phyloP scores from a whole-genome alignment of 2,329 filamentous ascomycete genomes.

The Penicillium sp. region DNA sequence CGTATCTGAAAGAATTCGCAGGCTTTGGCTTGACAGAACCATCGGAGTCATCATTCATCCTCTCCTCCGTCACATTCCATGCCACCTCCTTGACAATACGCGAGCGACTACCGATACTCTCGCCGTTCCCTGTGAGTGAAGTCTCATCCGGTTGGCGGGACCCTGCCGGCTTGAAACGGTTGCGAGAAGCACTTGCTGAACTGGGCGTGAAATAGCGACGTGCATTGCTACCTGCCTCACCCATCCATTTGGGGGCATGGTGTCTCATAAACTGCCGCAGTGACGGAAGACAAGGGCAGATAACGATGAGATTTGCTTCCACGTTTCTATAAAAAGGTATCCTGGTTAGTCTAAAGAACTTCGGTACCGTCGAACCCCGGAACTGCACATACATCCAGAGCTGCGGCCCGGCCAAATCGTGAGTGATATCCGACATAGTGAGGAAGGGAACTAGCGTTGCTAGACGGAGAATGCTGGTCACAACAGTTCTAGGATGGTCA shows the following conservation, averaged over 20 bases:
- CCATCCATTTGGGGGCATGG: constrained; percentile 20
- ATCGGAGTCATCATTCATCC: background rate
- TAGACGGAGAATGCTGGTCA: constrained; percentile 22
- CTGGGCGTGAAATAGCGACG: constrained; percentile 12
- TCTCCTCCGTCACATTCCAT: constrained; percentile 19
- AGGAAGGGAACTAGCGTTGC: constrained; percentile 16
- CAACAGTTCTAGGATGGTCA: constrained; percentile 15
- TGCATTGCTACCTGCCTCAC: constrained; percentile 13
- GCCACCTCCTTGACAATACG: constrained; percentile 21
- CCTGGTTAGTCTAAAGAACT: background rate
- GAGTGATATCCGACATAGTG: constrained; percentile 10
- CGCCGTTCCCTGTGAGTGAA: constrained; percentile 17
- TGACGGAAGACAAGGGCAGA: constrained; percentile 25
- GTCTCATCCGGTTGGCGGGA: constrained; percentile 17
- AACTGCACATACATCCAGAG: constrained; percentile 16
- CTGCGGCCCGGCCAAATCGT: constrained; percentile 12
- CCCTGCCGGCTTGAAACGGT: constrained; percentile 10
- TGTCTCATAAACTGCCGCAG: constrained; percentile 25
- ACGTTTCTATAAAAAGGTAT: constrained; percentile 16
- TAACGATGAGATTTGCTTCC: constrained; percentile 27
- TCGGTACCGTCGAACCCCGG: background rate
- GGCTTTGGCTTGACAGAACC: background rate
- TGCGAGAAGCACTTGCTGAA: constrained; percentile 4
- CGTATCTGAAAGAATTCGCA: background rate
- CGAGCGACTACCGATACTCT: constrained; percentile 2